Base-by-base conservation (phyloP, 2,329 filamentous ascomycete species). In the Trichoderma breve region DNA sequence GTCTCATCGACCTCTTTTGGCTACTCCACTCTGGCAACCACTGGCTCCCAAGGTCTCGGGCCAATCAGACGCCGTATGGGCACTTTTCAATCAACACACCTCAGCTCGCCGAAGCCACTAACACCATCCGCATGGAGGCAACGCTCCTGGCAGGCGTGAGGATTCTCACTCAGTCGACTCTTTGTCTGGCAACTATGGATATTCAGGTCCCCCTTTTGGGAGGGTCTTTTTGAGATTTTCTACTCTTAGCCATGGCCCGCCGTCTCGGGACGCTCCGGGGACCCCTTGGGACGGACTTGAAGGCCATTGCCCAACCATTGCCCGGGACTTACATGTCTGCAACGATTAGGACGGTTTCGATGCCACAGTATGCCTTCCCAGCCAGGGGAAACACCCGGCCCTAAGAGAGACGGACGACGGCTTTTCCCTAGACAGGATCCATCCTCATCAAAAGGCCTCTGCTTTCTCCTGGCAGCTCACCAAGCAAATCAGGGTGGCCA, bases 41-140 rank as follows among this genome's bases (percentile, higher is more conserved):
- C 73, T 70, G 76, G 74, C 76, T 74, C 61, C 55, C 61, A 58
- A 71, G 51, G 39, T 43, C 72, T 72, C 55, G 43, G 55, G 28
- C 80, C 80, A 81, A 81, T 81, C 75, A 80, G 71, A 64, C 34
- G 61, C 71, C 75, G 73, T 73, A 80, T 65, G 64, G 64, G 76
- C 76, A 72, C 71, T 79, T 74, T 79, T 66, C 74, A 73, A 74
- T 74, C 77, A 76, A 79, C 77, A 79, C 76, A 77, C 79, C 79
- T 81, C 77, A 79, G 77, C 76, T 79, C 76, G 77, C 75, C 74
- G 72, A 61, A 68, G 70, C 70, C 70, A 72, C 70, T 72, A 72
- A 72, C 70, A 72, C 70, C 47, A 24, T 57, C 55, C 57, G 21
- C 6, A 70, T 62, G 57, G 28, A 70, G 66, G 61, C 53, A 43